Evolutionary conservation across 2,329 filamentous ascomycete species (phyloP), one percentile per base, ranked within the genome.

Genomic region (Neonectria ditissima): DNA sequence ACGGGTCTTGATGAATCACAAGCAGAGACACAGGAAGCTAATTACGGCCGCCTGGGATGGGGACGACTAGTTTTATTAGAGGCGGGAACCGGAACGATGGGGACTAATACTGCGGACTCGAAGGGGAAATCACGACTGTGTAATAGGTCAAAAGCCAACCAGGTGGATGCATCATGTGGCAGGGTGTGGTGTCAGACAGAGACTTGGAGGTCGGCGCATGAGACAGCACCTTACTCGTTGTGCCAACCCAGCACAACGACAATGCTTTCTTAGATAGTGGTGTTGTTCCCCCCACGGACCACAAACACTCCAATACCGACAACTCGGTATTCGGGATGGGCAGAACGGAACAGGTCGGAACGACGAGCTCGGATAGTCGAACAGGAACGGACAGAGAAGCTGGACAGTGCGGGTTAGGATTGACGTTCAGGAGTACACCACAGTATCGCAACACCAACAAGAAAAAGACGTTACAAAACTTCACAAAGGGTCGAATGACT

Each of bases 111-210:
- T 50, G 51, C 16, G 51, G 18, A n/a, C 13, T 54, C 20, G 34
- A 34, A 55, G 34, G 28, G 51, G 34, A 60, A 55, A 47, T 44
- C 55, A 18, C 50, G 30, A 55, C 58, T n/a, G 22, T 55, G n/a
- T 48, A 47, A 52, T 48, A 55, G 58, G 44, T 20, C 52, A 55
- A 51, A 24, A 48, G 58, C 44, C 58, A 34, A 55, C 14, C 20
- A 61, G 32, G 44, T 50, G 58, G 52, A 48, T 48, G 37, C 9
- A 41, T 41, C 9, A 20, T 41, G 56, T 48, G 41, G 50, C 47
- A 50, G 56, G 48, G 56, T 54, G 48, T 26, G 34, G 34, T 37
- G 34, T 37, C 34, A 37, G 34, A 37, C 14, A n/a, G 14, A 37
- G 34, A 8, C 34, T 37, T 7, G 56, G 32, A 30, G 20, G 39